Conservation (phyloP, 2,329 filamentous ascomycete genomes). For the Xylaria sp. region DNA sequence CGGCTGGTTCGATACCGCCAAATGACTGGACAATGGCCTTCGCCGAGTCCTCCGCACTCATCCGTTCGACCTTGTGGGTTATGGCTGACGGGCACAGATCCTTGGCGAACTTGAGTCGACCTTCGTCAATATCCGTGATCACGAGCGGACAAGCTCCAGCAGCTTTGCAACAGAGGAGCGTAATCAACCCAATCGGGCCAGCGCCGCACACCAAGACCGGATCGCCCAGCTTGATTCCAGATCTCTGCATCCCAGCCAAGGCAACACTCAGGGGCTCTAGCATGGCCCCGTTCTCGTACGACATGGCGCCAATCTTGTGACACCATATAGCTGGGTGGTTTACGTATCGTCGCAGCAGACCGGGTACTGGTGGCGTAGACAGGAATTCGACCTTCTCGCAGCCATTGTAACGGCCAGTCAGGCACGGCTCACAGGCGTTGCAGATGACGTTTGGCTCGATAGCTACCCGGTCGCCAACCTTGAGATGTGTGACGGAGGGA, state of each 20-base stretch:
- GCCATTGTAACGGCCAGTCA: constrained; percentile 93
- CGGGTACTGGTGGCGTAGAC: constrained; percentile 87
- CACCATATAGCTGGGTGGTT: constrained; percentile 95
- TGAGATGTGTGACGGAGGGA: constrained; percentile 76
- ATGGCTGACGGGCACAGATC: constrained; percentile 78
- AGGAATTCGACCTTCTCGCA: constrained; percentile 87
- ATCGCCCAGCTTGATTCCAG: constrained; percentile 81
- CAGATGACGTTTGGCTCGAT: constrained; percentile 95
- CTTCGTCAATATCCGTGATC: constrained; percentile 93
- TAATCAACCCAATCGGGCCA: constrained; percentile 91
- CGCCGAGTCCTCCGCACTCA: constrained; percentile 73
- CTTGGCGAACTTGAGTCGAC: constrained; percentile 83
- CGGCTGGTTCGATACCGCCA: constrained; percentile 78
- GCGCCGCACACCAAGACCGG: constrained; percentile 89
- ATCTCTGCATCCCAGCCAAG: constrained; percentile 84
- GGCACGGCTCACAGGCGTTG: constrained; percentile 85
- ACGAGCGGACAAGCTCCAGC: constrained; percentile 90
- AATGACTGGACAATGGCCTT: constrained; percentile 71
- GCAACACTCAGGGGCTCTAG: constrained; percentile 90
- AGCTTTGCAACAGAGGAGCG: constrained; percentile 80
- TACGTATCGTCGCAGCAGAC: constrained; percentile 88
- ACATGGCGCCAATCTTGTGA: constrained; percentile 93
- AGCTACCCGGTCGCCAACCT: constrained; percentile 88
- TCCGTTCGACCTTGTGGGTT: constrained; percentile 77
- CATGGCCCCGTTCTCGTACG: constrained; percentile 87